Evolutionary conservation across 257 asterid genomes (phyloP).

Genomic region (Fraxinus pennsylvanica): DNA sequence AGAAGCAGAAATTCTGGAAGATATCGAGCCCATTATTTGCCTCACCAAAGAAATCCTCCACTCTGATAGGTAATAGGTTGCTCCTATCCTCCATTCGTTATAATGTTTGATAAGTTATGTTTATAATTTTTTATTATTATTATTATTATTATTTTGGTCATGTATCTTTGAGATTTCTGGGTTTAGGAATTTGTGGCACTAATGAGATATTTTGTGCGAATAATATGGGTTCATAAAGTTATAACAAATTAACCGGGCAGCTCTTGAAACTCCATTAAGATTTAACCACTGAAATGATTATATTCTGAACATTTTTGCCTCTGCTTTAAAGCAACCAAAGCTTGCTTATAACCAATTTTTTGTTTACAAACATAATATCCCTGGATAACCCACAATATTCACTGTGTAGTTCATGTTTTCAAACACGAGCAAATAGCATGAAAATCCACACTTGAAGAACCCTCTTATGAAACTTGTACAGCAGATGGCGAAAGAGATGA

Average conservation of each 20-base stretch:
- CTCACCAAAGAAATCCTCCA: slow-evolving; percentile 77
- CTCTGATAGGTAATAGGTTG: slow-evolving; percentile 51
- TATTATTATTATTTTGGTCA: background rate
- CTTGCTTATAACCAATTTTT: background rate
- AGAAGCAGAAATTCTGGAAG: slow-evolving; percentile 66
- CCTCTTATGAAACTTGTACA: background rate
- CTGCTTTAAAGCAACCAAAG: background rate
- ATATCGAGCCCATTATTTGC: slow-evolving; percentile 61
- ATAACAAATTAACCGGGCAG: too few relatives aligned
- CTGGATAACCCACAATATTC: background rate
- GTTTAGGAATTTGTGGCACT: background rate
- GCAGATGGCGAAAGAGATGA: background rate
- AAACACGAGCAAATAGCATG: background rate
- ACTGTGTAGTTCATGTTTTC: background rate
- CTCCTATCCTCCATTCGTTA: background rate
- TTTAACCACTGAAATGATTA: background rate
- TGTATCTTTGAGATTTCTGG: background rate
- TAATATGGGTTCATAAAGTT: too few relatives aligned
- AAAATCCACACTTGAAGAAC: background rate
- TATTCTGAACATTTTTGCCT: background rate
- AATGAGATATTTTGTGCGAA: background rate
- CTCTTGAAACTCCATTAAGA: too few relatives aligned
- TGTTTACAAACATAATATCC: background rate
- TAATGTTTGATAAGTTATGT: background rate
- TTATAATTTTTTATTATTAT: background rate